Conservation (phyloP, 768 basidiomycete genomes). For the Mycena albidolilacea region DNA sequence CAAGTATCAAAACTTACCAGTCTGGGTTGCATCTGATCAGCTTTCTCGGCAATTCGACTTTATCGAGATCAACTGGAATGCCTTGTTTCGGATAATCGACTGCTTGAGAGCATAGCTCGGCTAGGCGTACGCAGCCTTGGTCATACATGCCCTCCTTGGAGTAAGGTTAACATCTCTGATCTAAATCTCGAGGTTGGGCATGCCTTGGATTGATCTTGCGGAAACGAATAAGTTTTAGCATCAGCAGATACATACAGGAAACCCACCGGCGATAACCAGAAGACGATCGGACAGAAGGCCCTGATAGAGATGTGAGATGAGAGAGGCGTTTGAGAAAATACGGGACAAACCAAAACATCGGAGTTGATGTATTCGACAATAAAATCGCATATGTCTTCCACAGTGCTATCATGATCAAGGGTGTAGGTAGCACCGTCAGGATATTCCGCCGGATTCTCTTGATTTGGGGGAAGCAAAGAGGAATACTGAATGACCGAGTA, state of each 20-base stretch:
- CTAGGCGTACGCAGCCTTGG: constrained; percentile 68
- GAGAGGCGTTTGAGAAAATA: not conserved
- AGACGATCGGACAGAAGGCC: constrained; percentile 79
- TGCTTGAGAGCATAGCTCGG: constrained; percentile 70
- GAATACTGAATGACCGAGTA: constrained; percentile 74
- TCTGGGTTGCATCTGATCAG: constrained; percentile 83
- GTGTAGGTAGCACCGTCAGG: constrained; percentile 51
- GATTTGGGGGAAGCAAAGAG: constrained; percentile 67
- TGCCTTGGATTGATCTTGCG: constrained; percentile 80
- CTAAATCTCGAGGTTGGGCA: constrained; percentile 2
- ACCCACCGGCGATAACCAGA: constrained; percentile 78
- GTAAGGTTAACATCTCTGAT: constrained; percentile 4
- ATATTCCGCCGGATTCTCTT: constrained; percentile 70
- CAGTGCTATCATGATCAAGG: constrained; percentile 65
- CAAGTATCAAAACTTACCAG: constrained; percentile 52
- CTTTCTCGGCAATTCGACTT: constrained; percentile 60
- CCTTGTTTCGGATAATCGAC: constrained; percentile 90
- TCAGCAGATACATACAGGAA: not conserved
- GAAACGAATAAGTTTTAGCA: not conserved
- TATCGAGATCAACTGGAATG: constrained; percentile 69
- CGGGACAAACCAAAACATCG: constrained; percentile 74
- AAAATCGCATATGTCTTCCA: constrained; percentile 85
- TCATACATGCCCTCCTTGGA: constrained; percentile 75
- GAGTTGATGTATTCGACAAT: constrained; percentile 89
- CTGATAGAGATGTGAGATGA: constrained; percentile 50